Conservation (phyloP, 2,329 filamentous ascomycete species). For the Paraphaeosphaeria minitans region DNA sequence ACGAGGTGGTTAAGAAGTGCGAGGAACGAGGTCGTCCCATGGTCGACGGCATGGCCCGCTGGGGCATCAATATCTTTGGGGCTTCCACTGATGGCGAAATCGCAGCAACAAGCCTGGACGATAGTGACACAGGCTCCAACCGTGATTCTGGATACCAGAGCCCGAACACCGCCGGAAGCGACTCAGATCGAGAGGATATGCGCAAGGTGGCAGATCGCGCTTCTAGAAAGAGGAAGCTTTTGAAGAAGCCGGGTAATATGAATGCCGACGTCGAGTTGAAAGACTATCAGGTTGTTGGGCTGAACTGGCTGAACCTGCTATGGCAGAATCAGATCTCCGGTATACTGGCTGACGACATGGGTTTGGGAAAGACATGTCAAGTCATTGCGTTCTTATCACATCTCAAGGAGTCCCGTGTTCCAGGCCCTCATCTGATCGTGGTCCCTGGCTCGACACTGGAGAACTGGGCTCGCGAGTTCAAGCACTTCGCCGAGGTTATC, state of each 20-base stretch:
- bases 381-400: constrained; percentile 91
- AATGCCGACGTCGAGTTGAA: constrained; percentile 78
- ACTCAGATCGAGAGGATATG: constrained; percentile 55
- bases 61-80: constrained; percentile 70
- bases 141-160: constrained; percentile 73
- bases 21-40: constrained; percentile 73
- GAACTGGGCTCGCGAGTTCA: constrained; percentile 93
- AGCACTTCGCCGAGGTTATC: constrained; percentile 79
- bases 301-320: constrained; percentile 91
- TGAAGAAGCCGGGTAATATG: constrained; percentile 79
- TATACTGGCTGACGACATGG: constrained; percentile 98
- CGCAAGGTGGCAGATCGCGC: constrained; percentile 42
- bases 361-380: constrained; percentile 91
- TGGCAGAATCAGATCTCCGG: constrained; percentile 81
- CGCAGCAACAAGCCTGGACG: constrained; percentile 61
- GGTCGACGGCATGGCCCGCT: constrained; percentile 66
- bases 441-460: constrained; percentile 93
- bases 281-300: constrained; percentile 88
- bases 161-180: constrained; percentile 51
- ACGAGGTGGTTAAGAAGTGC: constrained; percentile 78
- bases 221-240: constrained; percentile 48
- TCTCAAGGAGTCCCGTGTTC: constrained; percentile 70
- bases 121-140: constrained; percentile 46
- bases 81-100: constrained; percentile 65
- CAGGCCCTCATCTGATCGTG: constrained; percentile 80